Evolutionary conservation across 2,329 filamentous ascomycete genomes (phyloP).

Genomic region (Septoria linicola): DNA sequence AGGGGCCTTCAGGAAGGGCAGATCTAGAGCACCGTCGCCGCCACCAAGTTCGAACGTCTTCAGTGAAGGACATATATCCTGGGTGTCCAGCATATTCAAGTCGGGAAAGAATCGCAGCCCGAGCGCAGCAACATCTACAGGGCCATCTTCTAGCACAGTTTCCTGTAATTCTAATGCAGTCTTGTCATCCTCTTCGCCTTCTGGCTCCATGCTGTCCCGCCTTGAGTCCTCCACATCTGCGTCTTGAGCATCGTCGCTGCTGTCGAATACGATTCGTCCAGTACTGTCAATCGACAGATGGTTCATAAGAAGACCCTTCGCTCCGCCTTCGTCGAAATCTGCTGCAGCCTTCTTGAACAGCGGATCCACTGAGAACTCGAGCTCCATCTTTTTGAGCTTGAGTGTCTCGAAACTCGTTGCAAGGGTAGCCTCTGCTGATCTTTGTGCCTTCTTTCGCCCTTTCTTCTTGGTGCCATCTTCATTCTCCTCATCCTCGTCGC

Average conservation of each 20-base stretch:
- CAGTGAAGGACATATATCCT: conserved; percentile 91
- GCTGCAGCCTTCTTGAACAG: conserved; percentile 99
- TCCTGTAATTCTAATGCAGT: conserved; percentile 43
- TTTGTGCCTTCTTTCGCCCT: conserved; percentile 68
- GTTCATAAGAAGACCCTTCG: conserved; percentile 90
- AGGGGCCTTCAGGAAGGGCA: conserved; percentile 81
- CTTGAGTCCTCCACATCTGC: conserved; percentile 41
- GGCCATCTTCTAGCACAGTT: conserved; percentile 56
- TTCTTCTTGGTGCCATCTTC: conserved; percentile 55
- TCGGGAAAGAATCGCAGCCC: conserved; percentile 84
- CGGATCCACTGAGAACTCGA: conserved; percentile 94
- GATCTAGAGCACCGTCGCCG: conserved; percentile 77
- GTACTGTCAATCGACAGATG: conserved; percentile 92
- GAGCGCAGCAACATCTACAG: conserved; percentile 75
- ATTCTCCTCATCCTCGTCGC: conserved; percentile 61
- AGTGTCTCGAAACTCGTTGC: conserved; percentile 83
- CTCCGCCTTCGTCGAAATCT: conserved; percentile 96
- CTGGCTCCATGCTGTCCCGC: conserved; percentile 42
- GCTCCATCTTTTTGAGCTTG: conserved; percentile 94
- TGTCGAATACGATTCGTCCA: conserved; percentile 95
- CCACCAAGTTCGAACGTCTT: conserved; percentile 92
- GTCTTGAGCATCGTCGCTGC: conserved; percentile 77
- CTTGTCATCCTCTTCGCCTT: conserved; percentile 47
- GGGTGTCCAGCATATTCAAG: conserved; percentile 70
- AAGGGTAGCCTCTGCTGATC: conserved; percentile 89